Evolutionary conservation across 2,329 filamentous ascomycete species (phyloP), one percentile per base, ranked within the genome.

Genomic region (Macrophomina phaseolina): DNA sequence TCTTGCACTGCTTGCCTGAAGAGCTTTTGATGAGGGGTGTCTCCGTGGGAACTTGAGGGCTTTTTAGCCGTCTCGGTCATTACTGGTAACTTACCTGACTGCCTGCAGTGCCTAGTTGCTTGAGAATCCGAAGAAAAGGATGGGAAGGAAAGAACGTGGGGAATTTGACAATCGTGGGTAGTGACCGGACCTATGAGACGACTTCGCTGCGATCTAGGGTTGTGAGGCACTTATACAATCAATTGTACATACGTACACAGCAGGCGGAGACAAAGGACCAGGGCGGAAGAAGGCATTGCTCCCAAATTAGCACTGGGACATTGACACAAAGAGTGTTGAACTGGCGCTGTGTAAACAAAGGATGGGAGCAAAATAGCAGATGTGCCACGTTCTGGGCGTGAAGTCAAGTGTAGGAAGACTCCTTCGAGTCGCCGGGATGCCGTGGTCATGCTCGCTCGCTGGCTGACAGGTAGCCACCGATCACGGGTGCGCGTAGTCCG

Each of bases 31-130:
- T 36, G 23, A 3, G 46, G 8, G 30, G 2, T 62, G 30, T 16
- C 18, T 16, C 32, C 58, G 8, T n/a, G n/a, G 7, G 45, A n/a
- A 11, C 36, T 49, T 6, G 32, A 36, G 30, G 58, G 9, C 8
- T 36, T 45, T 6, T 30, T 62, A 53, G 61, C 45, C 6, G n/a
- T 64, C 16, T 7, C 11, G 16, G 9, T 36, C 46, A 51, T 45
- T 34, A 51, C 16, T 40, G 4, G 9, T 40, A 23, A 45, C 46
- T 64, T 52, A 64, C 46, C 46, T 53, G 61, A 64, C 61, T 64
- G 61, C 61, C 61, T 36, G 61, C 61, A 64, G 61, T 34, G 9
- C 34, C 28, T 9, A 46, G 46, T 30, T 11, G 14, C 23, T 30
- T 9, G 23, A 8, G 12, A 38, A 38, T n/a, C 28, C n/a, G 45